Base-by-base conservation (phyloP, 306 rosid genomes). In the Coriaria nepalensis region DNA sequence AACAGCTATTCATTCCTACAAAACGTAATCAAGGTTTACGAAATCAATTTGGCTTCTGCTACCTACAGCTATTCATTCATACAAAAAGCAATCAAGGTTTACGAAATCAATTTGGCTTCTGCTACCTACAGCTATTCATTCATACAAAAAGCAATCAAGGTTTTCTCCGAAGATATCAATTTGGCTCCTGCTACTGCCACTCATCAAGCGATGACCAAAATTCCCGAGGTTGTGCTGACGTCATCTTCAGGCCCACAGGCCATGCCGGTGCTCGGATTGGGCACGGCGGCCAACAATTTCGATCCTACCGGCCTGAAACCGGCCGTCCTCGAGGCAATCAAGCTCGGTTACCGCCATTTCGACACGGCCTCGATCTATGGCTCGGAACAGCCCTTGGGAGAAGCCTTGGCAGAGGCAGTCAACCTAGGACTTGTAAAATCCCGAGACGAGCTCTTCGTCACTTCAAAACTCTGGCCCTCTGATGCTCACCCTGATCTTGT, bases 381-480 rank as follows among this genome's bases (percentile, higher is more conserved):
- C 8, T 13, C 70, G 0, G 80, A 74, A 48, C 33, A 41, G 41
- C 7, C 3, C 11, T 43, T 69, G 4, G 76, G 70, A 6, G 61
- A 69, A 44, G 76, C 76, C 2, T 65, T 65, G 2, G 5, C 10
- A 0, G 61, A 65, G 47, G 76, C 64, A 6, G 7, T 74, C 12
- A 7, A 38, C 8, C 48, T 34, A 5, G 92, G 79, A 2, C 74
- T 80, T 20, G 35, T 84, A 8, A 52, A 67, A 11, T 62, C 68
- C 10, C 47, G 81, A 32, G 70, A 77, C 13, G 79, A 84, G 44
- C 56, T 77, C 40, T 80, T 84, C 54, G 64, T 80, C 52, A 70
- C 79, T 55, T 57, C 87, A 48, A 82, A 82, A 71, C 81, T 78
- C 7, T 76, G 76, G 69, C 38, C 49, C 44, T 50, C 53, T 2